Evolutionary conservation across 441 rosid genomes (phyloP), one percentile per base, ranked within the genome.

Genomic region (Gossypium davidsonii): DNA sequence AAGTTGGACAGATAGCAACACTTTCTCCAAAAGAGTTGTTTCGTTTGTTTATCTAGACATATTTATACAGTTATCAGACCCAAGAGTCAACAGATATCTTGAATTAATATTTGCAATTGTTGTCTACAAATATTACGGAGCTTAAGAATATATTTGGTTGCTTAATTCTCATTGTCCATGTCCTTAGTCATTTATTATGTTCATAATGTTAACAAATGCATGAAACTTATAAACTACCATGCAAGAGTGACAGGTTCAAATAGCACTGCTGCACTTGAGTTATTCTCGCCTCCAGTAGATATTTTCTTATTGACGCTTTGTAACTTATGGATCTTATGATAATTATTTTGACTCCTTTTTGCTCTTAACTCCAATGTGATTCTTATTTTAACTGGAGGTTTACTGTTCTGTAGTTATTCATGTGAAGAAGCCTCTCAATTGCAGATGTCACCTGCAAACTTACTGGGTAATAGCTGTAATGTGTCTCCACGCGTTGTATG

Each of bases 361-460:
- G 17, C 51, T 44, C 62, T 9, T 53, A 25, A 59, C 65, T 74
- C 65, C 25, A 26, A 37, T 58, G 53, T 56, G 56, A 46, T 60
- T 60, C 18, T 21, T 67, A 5, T 31, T 73, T 79, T 83, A 70
- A 82, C 79, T 42, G 58, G 66, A 69, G 34, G 57, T 26, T 79
- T 44, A 49, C 79, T 74, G 10, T 75, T 26, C 11, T 85, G 79
- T 76, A 94, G 98, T 87, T 73, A 48, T 88, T 52, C 96, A 90
- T 42, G 51, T 81, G 69, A 89, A 42, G 83, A 83, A 78, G 84
- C 90, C 94, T 57, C 85, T 94, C 70, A 89, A 85, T 74, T 0
- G 11, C 46, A 81, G 83, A 31, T 94, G 98, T 79, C 97, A 90
- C 79, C 74, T 88, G 90, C 81, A 76, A 65, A 71, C 74, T 74